Evolutionary conservation across 2,329 filamentous ascomycete genomes (phyloP).

Genomic region (Dactylonectria estremocensis): DNA sequence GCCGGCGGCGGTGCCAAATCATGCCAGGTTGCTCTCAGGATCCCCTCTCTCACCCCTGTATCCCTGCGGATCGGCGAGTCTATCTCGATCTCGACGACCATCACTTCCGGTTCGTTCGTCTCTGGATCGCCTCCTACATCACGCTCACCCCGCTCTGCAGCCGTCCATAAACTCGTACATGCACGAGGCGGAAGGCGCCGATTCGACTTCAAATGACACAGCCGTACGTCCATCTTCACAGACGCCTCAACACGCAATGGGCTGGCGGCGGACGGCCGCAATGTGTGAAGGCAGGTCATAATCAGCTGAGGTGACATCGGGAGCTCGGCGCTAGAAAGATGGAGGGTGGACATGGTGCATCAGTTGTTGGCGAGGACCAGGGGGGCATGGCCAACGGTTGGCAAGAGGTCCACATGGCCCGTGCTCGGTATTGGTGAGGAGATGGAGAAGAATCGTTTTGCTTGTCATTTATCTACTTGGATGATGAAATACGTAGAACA

Average conservation of each 20-base stretch:
- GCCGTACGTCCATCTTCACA: slow-evolving; percentile 2
- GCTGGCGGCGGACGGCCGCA: slow-evolving; percentile 1
- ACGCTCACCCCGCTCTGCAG: slow-evolving; percentile 5
- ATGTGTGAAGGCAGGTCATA: slow-evolving; percentile 1
- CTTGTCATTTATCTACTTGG: background rate
- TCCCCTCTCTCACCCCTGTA: slow-evolving; percentile 1
- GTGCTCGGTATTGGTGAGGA: background rate
- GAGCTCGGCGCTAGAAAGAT: slow-evolving; percentile 1
- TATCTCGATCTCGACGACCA: background rate
- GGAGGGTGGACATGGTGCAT: background rate
- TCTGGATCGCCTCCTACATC: background rate
- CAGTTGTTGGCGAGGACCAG: slow-evolving; percentile 3
- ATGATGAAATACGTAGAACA: background rate
- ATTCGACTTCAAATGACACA: slow-evolving; percentile 4
- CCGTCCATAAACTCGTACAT: slow-evolving; percentile 3
- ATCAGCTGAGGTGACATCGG: slow-evolving; percentile 1
- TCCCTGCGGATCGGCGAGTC: slow-evolving; percentile 4
- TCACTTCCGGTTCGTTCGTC: slow-evolving; percentile 1
- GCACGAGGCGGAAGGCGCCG: slow-evolving; percentile 6
- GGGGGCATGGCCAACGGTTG: background rate
- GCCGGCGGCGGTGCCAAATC: slow-evolving; percentile 2
- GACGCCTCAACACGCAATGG: slow-evolving; percentile 2
- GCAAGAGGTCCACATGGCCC: slow-evolving; percentile 4
- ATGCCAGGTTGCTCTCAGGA: slow-evolving; percentile 1
- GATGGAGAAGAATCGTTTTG: background rate